phyloP scores from a whole-genome alignment of 805 yeast species.

The Cyberlindnera mycetangii region DNA sequence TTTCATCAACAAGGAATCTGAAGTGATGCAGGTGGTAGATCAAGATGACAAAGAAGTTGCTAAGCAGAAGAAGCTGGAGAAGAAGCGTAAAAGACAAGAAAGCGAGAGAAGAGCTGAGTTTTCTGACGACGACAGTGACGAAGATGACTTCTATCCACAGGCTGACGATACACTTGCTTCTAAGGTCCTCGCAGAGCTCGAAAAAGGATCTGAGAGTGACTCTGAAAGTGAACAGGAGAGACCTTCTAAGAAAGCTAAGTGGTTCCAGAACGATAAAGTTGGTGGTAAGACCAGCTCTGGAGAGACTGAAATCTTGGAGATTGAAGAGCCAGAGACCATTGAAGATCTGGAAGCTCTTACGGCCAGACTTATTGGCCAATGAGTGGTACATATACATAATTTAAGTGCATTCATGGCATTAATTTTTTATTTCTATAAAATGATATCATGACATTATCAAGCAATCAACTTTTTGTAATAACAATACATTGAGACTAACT shows the following conservation, averaged over 20 bases:
- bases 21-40: conserved; percentile 70
- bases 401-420: conserved; percentile 5
- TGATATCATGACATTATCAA: not conserved
- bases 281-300: conserved; percentile 27
- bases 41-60: conserved; percentile 73
- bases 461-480: not conserved
- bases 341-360: conserved; percentile 94
- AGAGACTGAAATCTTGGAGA: conserved; percentile 49
- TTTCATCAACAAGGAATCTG: conserved; percentile 64
- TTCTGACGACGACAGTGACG: conserved; percentile 28
- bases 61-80: conserved; percentile 75
- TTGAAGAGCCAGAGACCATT: conserved; percentile 84
- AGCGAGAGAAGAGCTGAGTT: conserved; percentile 48
- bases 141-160: conserved; percentile 26
- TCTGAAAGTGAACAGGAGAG: conserved; percentile 25
- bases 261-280: conserved; percentile 35
- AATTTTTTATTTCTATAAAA: not conserved
- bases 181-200: conserved; percentile 29
- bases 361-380: conserved; percentile 34
- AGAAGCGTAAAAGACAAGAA: conserved; percentile 86
- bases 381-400: not conserved
- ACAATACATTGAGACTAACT: not conserved
- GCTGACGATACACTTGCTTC: conserved; percentile 40
- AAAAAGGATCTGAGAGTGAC: conserved; percentile 24
- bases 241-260: conserved; percentile 33